Conservation (phyloP, 306 rosid species). For the Cicer bijugum region DNA sequence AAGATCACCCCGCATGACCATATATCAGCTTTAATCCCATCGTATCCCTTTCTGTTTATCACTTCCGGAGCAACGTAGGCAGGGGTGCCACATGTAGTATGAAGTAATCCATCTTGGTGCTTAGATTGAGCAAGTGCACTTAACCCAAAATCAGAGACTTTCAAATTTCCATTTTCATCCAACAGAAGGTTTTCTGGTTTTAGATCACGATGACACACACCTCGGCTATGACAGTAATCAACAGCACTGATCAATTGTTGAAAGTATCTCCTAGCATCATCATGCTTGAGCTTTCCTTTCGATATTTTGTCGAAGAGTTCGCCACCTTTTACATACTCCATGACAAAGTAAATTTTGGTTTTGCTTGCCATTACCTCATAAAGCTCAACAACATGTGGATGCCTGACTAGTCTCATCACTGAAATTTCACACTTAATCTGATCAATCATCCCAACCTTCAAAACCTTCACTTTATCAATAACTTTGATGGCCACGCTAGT, state of each 20-base stretch:
- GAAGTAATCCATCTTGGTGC: constrained; percentile 83
- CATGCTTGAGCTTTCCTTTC: constrained; percentile 83
- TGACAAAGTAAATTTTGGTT: constrained; percentile 83
- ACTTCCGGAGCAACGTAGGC: constrained; percentile 95
- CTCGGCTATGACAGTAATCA: constrained; percentile 95
- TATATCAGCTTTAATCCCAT: constrained; percentile 84
- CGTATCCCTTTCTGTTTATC: constrained; percentile 74
- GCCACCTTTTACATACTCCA: constrained; percentile 88
- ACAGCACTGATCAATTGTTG: constrained; percentile 86
- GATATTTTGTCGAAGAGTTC: constrained; percentile 82
- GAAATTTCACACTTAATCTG: constrained; percentile 93
- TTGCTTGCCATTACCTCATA: constrained; percentile 96
- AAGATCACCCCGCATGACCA: constrained; percentile 97
- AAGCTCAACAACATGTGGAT: constrained; percentile 92
- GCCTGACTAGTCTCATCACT: constrained; percentile 77
- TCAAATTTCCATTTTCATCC: constrained; percentile 80
- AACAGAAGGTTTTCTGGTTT: constrained; percentile 89
- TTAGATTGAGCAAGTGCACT: constrained; percentile 78
- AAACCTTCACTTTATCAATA: constrained; percentile 70
- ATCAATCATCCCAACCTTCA: constrained; percentile 81
- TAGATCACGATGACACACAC: constrained; percentile 82
- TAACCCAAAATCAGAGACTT: constrained; percentile 88
- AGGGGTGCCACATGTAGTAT: constrained; percentile 94
- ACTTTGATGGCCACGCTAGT: constrained; percentile 78
- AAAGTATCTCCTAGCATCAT: constrained; percentile 74